Evolutionary conservation across 2,329 filamentous ascomycete species (phyloP), one percentile per base, ranked within the genome.

Genomic region (Exophiala oligosperma): DNA sequence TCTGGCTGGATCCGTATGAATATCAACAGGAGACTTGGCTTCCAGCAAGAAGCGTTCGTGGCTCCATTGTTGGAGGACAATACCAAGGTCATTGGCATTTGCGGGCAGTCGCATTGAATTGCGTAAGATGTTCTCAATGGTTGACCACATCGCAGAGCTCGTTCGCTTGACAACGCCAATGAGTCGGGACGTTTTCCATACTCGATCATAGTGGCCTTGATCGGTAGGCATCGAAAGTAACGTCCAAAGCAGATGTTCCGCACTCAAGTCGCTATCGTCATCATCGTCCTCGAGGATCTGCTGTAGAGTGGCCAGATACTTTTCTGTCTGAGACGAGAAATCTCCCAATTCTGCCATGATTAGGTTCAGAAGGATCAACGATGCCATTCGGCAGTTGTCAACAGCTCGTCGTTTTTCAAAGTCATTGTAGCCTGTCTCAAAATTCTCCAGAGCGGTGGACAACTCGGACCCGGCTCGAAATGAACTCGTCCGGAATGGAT

Each of bases 161-260:
- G 46, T 29, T 14, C 49, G n/a, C 50, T 60, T 60, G 32, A 49
- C 28, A 29, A 60, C 57, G 37, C 44, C 57, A 6, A 56, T 46
- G 35, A 60, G 49, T 29, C 57, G 46, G 26, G 41, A 47, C 53
- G 54, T 56, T 26, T 54, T 57, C 57, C 57, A 56, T 9, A 60
- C 35, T 32, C 53, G 49, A 14, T 54, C 29, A 28, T 53, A 60
- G 24, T 60, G 49, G 21, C 48, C 50, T 24, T 50, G 12, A 7
- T 40, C 21, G 1, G 17, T 35, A 41, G 51, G 57, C 3, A 40
- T 26, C 7, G 53, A 37, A 24, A 60, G 46, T 29, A 60, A 23
- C 32, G 57, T 60, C 57, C 57, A 60, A 11, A 60, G 40, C 14
- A 60, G 44, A 46, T 60, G 57, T 38, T 60, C 53, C 5, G 57